Base-by-base conservation (phyloP, 2,329 filamentous ascomycete genomes). In the Aspergillus clavatus region DNA sequence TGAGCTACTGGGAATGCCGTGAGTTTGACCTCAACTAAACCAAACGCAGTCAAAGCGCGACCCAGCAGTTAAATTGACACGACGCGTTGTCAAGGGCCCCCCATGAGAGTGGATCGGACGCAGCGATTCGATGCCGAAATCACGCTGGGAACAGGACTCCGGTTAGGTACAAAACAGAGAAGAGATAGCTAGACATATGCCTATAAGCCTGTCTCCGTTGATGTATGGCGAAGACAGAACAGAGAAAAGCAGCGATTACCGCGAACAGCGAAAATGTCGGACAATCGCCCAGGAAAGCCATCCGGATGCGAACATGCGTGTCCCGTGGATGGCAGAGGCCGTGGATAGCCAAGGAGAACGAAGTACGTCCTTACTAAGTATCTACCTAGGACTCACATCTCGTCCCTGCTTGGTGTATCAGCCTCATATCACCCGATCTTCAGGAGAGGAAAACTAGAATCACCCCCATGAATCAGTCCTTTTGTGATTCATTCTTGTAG, bases 61-160 rank as follows among this genome's bases (percentile, higher is more conserved):
- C 46, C 46, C 48, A 41, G 42, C 46, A 46, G 45, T 50, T 35
- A 37, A 49, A 42, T 50, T 52, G 51, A 47, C 51, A 54, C 47
- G 50, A 52, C 45, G 46, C 52, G 50, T 50, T 47, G 48, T 50
- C 38, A 31, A 48, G 11, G 31, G 40, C 19, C 38, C 21, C 38
- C 39, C 40, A 43, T 47, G 35, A 27, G 45, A 29, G 38, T 19
- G 23, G 38, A 37, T 36, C 29, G n/a, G 22, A 22, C 14, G 6
- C 16, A 19, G 3, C n/a, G 31, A 21, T 18, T 35, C 10, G 11
- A 8, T 5, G 12, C 7, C 3, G 18, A 10, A 11, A 6, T n/a
- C 11, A 18, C 18, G 11, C 31, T 8, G 18, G 18, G 11, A 18
- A 10, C 31, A 16, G 31, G 5, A 21, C 11, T 18, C 3, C 18